Base-by-base conservation (phyloP, 1,139 yeast genomes). In the Yamadazyma kanchanaburiensis region DNA sequence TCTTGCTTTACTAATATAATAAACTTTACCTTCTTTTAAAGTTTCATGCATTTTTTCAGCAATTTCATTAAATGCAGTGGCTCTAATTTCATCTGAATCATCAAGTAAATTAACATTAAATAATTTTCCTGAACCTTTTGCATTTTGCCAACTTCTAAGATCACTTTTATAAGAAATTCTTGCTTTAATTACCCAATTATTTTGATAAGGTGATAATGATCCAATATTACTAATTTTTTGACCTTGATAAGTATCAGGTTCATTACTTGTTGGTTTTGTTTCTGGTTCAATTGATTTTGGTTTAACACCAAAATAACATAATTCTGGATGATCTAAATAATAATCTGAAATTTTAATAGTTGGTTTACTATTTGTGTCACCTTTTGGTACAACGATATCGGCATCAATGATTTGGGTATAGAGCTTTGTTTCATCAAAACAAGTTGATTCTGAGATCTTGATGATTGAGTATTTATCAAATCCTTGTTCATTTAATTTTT, bases 51-150 rank as follows among this genome's bases (percentile, higher is more conserved):
- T 82, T 50, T 76, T 77, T 38, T 85, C 95, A 6, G 94, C 96
- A 42, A 76, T 73, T 26, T 87, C 94, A 53, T 85, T 86, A 59
- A 94, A 94, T 4, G 94, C 96, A 6, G 97, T 88, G 11, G 95
- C 97, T 49, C 94, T 76, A 47, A 94, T 94, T 62, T 91, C 98
- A 48, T 94, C 96, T 5, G 96, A 83, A 53, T 94, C 95, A 53
- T 94, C 99, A 41, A 89, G 64, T 42, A 94, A 77, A 45, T 88
- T 86, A 24, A 87, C 87, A 46, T 83, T 83, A 64, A 94, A 87
- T 38, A 94, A 70, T 55, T 86, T 85, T 32, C 98, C 98, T 43
- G 83, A 88, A 37, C 96, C 95, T 48, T 80, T 74, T 35, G 78
- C 80, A 49, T 88, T 88, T 31, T 85, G 75, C 91, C 94, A 94